Percentiles rank a stretch among this genome's conserved stretches.
Evolutionary conservation across 2,329 filamentous ascomycete species (phyloP).

Genomic region (Ilyonectria mors-panacis): DNA sequence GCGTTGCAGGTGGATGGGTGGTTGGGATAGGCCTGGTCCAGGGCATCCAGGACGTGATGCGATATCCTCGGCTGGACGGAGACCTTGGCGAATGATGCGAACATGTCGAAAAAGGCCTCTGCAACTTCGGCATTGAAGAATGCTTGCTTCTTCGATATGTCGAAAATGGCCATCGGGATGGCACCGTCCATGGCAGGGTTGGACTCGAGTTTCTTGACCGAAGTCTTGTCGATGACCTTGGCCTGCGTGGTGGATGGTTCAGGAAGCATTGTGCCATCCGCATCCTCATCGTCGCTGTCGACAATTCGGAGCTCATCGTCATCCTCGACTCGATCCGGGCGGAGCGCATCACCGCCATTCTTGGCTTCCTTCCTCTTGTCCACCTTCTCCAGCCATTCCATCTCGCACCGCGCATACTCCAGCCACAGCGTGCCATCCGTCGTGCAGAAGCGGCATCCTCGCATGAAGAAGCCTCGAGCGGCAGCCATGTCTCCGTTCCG

Average conservation of each 20-base stretch:
- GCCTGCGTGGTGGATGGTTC: slow-evolving; percentile 59
- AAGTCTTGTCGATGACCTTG: slow-evolving; percentile 64
- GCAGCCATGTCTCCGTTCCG: slow-evolving; percentile 88
- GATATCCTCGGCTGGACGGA: slow-evolving; percentile 77
- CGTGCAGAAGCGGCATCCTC: slow-evolving; percentile 91
- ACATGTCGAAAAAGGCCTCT: slow-evolving; percentile 85
- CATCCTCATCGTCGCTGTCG: slow-evolving; percentile 63
- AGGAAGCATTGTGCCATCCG: slow-evolving; percentile 60
- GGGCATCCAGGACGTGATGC: slow-evolving; percentile 78
- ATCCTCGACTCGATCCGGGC: slow-evolving; percentile 65
- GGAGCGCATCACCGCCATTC: slow-evolving; percentile 56
- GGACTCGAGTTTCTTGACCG: slow-evolving; percentile 70
- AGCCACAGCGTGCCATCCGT: slow-evolving; percentile 83
- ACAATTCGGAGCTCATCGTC: slow-evolving; percentile 62
- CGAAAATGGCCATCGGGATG: slow-evolving; percentile 93
- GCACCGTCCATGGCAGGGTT: slow-evolving; percentile 93
- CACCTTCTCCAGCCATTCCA: slow-evolving; percentile 91
- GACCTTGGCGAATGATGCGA: slow-evolving; percentile 77
- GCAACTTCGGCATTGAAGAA: slow-evolving; percentile 77
- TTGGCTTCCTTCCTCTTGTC: slow-evolving; percentile 78
- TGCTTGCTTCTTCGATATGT: slow-evolving; percentile 84
- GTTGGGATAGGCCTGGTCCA: slow-evolving; percentile 72
- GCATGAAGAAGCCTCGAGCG: slow-evolving; percentile 87
- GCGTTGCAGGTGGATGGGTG: slow-evolving; percentile 78
- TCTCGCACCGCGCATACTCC: slow-evolving; percentile 91